phyloP scores from a whole-genome alignment of 768 basidiomycete species.

The Hygrophorus pudorinus region DNA sequence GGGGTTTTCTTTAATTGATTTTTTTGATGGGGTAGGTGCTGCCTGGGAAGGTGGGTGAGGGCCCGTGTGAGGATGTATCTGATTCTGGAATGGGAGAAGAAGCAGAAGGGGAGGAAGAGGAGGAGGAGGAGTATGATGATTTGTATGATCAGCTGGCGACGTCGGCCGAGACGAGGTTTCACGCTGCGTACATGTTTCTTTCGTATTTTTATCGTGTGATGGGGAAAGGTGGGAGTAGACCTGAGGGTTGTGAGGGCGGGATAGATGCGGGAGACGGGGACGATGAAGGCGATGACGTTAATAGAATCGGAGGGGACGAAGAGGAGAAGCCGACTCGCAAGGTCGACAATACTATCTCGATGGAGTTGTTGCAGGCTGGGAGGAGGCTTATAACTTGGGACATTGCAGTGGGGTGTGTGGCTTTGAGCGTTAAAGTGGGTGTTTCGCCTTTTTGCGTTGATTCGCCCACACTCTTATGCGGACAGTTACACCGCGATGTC shows the following conservation, averaged over 20 bases:
- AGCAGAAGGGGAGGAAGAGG: conserved; percentile 7
- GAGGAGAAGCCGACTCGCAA: neutral
- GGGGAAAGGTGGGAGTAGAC: conserved; percentile 2
- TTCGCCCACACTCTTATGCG: neutral
- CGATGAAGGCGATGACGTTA: no score
- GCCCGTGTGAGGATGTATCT: conserved; percentile 1
- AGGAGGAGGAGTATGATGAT: conserved; percentile 14
- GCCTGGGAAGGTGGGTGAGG: no score
- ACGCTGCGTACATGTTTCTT: conserved; percentile 50
- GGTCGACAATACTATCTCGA: conserved; percentile 4
- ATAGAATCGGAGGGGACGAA: no score
- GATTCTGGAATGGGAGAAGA: conserved; percentile 10
- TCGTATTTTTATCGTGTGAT: conserved; percentile 42
- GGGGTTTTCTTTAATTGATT: no score
- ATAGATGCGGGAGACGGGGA: no score
- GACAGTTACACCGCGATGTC: conserved; percentile 55
- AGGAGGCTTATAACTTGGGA: conserved; percentile 41
- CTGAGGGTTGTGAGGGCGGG: neutral
- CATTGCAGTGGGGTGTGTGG: conserved; percentile 45
- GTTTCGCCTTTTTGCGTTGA: neutral
- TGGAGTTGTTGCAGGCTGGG: conserved; percentile 14
- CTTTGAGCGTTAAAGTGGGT: conserved; percentile 50
- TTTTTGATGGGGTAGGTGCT: no score
- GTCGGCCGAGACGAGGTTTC: conserved; percentile 53
- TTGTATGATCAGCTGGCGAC: conserved; percentile 44